These are phyloP conservation scores for Macadamia tetraphylla DNA, from an alignment of 164 flowering plant genomes.

Conservation along the genomic window DNA sequence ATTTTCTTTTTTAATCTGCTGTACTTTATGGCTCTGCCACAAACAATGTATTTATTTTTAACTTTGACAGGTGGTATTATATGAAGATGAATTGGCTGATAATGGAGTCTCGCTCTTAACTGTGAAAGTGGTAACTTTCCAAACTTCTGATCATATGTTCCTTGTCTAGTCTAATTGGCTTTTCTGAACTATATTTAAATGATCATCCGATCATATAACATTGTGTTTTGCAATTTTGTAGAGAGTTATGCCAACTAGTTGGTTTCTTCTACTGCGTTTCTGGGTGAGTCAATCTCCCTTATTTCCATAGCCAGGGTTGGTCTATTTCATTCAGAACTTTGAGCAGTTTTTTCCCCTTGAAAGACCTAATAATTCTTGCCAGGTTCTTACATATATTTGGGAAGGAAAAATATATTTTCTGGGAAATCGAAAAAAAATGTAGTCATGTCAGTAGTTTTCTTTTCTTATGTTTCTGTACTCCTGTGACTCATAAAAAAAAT, in stretches of 20 bases:
- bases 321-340: not conserved
- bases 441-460: not conserved
- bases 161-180: not conserved
- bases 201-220: constrained; percentile 2
- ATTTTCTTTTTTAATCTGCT: constrained; percentile 5
- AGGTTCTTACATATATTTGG: not conserved
- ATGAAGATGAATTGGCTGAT: constrained; percentile 96
- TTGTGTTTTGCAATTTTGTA: constrained; percentile 28
- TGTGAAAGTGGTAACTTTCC: constrained; percentile 80
- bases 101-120: constrained; percentile 90
- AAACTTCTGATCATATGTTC: constrained; percentile 1
- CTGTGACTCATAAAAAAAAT: not conserved
- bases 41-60: constrained; percentile 7
- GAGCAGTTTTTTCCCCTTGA: no score
- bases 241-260: constrained; percentile 97
- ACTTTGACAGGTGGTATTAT: constrained; percentile 65
- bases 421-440: not conserved
- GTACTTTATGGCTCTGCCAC: not conserved
- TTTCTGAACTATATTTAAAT: not conserved
- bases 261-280: constrained; percentile 96
- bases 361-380: no score
- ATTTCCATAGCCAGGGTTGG: not conserved
- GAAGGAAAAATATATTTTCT: not conserved
- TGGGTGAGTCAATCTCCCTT: constrained; percentile 64
- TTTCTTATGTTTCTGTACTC: not conserved